These are phyloP conservation scores for Trichoderma polysporum DNA, from an alignment of 2,329 filamentous ascomycete species.

Conservation along the genomic window DNA sequence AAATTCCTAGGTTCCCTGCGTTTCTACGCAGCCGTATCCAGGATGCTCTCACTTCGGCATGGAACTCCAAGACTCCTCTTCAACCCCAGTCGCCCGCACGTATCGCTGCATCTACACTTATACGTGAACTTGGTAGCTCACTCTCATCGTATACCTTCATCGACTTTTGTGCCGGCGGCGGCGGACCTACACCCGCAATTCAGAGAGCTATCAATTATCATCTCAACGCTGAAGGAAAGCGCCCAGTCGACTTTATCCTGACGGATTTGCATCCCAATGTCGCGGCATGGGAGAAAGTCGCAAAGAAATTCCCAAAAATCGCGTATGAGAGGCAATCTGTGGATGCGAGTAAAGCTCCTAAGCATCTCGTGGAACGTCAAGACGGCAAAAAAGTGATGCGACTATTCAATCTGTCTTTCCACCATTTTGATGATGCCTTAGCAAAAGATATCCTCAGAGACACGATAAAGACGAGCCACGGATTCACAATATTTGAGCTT, in stretches of 20 bases:
- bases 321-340: conserved; percentile 60
- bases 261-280: conserved; percentile 67
- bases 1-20: conserved; percentile 49
- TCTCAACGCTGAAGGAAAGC: conserved; percentile 29
- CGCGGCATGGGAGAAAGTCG: conserved; percentile 56
- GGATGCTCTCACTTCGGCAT: conserved; percentile 56
- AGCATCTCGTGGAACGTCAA: conserved; percentile 42
- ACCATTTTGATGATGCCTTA: conserved; percentile 57
- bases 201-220: conserved; percentile 58
- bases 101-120: conserved; percentile 59
- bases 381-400: conserved; percentile 58
- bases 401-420: conserved; percentile 72
- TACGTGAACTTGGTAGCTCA: conserved; percentile 46
- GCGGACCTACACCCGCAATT: conserved; percentile 67
- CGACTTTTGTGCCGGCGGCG: conserved; percentile 74
- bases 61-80: conserved; percentile 60
- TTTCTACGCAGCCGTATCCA: conserved; percentile 65
- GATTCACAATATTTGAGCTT: conserved; percentile 73
- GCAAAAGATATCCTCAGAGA: conserved; percentile 62
- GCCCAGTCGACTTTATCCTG: conserved; percentile 57
- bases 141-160: conserved; percentile 61
- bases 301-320: conserved; percentile 54
- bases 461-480: conserved; percentile 63
- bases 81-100: conserved; percentile 58
- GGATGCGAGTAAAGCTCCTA: conserved; percentile 63